Conservation (phyloP, 805 yeast species). For the Yamadazyma tumulicola region DNA sequence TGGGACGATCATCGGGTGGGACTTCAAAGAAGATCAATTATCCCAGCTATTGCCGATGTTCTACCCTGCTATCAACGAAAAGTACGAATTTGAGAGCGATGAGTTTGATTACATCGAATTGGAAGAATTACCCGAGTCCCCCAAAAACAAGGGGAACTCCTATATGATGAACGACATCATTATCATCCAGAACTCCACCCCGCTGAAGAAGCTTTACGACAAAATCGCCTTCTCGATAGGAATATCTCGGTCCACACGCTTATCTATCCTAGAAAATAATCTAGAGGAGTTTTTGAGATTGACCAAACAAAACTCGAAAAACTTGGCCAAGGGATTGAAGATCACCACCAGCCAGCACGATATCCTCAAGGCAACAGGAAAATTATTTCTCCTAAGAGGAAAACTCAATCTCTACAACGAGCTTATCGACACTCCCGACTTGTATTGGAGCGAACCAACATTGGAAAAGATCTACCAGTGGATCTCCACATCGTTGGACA, state of each 20-base stretch:
- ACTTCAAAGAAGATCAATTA: constrained; percentile 55
- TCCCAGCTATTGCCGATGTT: constrained; percentile 51
- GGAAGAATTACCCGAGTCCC: constrained; percentile 18
- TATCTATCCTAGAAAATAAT: constrained; percentile 73
- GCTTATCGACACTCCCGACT: constrained; percentile 86
- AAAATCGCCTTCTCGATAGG: constrained; percentile 90
- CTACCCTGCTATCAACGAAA: constrained; percentile 39
- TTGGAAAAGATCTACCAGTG: constrained; percentile 72
- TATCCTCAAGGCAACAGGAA: constrained; percentile 67
- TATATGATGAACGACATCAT: constrained; percentile 67
- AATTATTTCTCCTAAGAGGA: constrained; percentile 72
- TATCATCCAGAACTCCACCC: constrained; percentile 51
- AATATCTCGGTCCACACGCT: constrained; percentile 77
- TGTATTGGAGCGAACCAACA: constrained; percentile 90
- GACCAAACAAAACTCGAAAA: constrained; percentile 63
- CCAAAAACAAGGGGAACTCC: constrained; percentile 26
- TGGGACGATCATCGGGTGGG: constrained; percentile 87
- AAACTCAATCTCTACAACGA: constrained; percentile 83
- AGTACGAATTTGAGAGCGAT: constrained; percentile 62
- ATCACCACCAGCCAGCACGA: constrained; percentile 49
- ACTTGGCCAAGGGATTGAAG: constrained; percentile 58
- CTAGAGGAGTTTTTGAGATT: constrained; percentile 64
- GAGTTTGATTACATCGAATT: constrained; percentile 77
- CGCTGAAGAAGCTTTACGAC: constrained; percentile 52
- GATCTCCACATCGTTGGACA: constrained; percentile 70